Base-by-base conservation (phyloP, 2,329 filamentous ascomycete species). In the Xylaria sp. region DNA sequence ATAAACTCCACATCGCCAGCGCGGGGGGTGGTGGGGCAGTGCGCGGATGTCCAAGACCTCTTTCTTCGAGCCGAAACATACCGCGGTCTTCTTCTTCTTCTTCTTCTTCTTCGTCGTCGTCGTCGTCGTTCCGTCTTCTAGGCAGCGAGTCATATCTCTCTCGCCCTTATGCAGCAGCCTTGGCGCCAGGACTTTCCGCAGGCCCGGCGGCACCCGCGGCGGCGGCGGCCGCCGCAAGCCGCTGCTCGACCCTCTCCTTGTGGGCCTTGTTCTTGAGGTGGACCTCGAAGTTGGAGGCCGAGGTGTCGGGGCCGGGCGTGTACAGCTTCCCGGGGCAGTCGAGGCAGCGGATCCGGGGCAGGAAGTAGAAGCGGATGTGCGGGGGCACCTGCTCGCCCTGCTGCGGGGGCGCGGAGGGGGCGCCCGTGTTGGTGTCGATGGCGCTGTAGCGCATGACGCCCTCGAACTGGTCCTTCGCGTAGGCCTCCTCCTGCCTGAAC, bases 271-370 rank as follows among this genome's bases (percentile, higher is more conserved):
- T 97, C 72, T 88, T 90, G 44, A 97, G 78, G 75, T 99, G 94
- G 1, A 95, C 86, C 73, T 96, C 91, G 60, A 99, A 99, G 68
- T 96, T 96, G 42, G 87, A 87, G 4, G 93, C 90, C 2, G 91
- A 92, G 70, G 83, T 89, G 20, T 88, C 91, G 0, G 92, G 91
- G 0, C 92, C 90, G 0, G 92, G 91, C 0, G 92, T 96, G 72
- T 99, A 99, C 9, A 96, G 78, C 72, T 97, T 97, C 24, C 91
- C 91, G 0, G 91, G 91, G 70, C 94, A 97, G 71, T 99, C 94
- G 43, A 88, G 84, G 71, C 94, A 99, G 54, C 91, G 83, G 60
- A 99, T 97, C 46, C 94, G 83, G 7, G 94, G 94, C 45, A 96
- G 79, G 73, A 89, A 97, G 74, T 90, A 89, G 63, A 88, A 91